phyloP scores from a whole-genome alignment of 495 filamentous ascomycete genomes.

The Aspergillus panamensis region DNA sequence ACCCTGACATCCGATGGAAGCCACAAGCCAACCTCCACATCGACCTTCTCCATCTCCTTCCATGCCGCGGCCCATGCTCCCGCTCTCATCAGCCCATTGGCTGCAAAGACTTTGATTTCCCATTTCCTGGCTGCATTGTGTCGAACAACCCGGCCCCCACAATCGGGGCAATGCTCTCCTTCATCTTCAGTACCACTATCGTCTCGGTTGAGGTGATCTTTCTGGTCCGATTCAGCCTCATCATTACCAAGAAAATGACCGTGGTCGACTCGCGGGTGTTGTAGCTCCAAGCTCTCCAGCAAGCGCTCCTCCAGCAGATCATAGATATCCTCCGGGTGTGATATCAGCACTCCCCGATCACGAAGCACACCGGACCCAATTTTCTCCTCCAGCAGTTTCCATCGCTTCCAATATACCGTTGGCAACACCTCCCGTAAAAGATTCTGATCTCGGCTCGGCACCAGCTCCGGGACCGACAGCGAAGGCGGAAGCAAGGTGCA shows the following conservation, averaged over 20 bases:
- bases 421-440: constrained; percentile 58
- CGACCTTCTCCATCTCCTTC: constrained; percentile 96
- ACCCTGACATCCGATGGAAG: constrained; percentile 51
- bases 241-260: constrained; percentile 61
- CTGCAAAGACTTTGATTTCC: constrained; percentile 85
- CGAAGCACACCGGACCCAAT: constrained; percentile 66
- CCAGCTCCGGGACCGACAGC: constrained; percentile 58
- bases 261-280: constrained; percentile 67
- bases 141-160: constrained; percentile 52
- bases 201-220: constrained; percentile 28
- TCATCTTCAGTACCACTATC: constrained; percentile 39
- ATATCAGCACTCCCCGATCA: constrained; percentile 79
- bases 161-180: constrained; percentile 57
- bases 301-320: constrained; percentile 88
- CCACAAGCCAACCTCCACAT: constrained; percentile 83
- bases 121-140: constrained; percentile 57
- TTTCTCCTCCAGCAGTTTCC: constrained; percentile 72
- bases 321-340: constrained; percentile 87
- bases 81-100: constrained; percentile 87
- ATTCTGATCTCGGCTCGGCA: constrained; percentile 39
- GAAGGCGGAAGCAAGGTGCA: constrained; percentile 76
- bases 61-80: constrained; percentile 92
- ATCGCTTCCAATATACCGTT: constrained; percentile 60
- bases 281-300: constrained; percentile 81
- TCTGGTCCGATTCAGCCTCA: constrained; percentile 38